These are phyloP conservation scores for Ramularia endophylla DNA, from an alignment of 2,329 filamentous ascomycete species.

Conservation along the genomic window DNA sequence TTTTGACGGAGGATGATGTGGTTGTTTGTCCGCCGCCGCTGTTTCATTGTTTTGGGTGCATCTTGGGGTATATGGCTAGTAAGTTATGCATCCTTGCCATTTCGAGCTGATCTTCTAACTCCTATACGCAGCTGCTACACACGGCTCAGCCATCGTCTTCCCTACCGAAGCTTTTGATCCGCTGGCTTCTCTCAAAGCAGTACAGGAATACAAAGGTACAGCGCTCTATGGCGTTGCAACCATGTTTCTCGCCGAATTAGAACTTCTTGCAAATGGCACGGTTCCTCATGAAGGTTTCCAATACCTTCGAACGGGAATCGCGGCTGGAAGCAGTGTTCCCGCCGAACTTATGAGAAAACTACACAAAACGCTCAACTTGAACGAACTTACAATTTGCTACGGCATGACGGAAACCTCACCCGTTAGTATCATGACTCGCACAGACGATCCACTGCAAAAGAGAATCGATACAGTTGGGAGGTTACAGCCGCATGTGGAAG, in stretches of 20 bases:
- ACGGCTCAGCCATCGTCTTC: slow-evolving; percentile 75
- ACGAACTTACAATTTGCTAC: slow-evolving; percentile 86
- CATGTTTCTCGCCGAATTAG: slow-evolving; percentile 88
- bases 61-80: slow-evolving; percentile 90
- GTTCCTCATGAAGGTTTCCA: slow-evolving; percentile 50
- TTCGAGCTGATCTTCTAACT: no score
- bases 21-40: slow-evolving; percentile 58
- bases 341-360: slow-evolving; percentile 72
- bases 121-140: slow-evolving; percentile 58
- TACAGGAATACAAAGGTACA: slow-evolving; percentile 58
- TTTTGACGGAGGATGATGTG: slow-evolving; percentile 64
- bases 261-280: slow-evolving; percentile 51
- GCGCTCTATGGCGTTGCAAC: slow-evolving; percentile 85
- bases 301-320: slow-evolving; percentile 79
- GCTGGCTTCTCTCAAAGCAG: slow-evolving; percentile 58
- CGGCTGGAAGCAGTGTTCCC: slow-evolving; percentile 80
- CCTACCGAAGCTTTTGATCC: slow-evolving; percentile 85
- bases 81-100: no score
- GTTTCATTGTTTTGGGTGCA: slow-evolving; percentile 75
- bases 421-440: slow-evolving; percentile 71
- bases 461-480: slow-evolving; percentile 70
- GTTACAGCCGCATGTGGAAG: slow-evolving; percentile 74
- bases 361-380: slow-evolving; percentile 67
- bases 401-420: slow-evolving; percentile 90
- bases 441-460: slow-evolving; percentile 65